phyloP scores from a whole-genome alignment of 2,329 filamentous ascomycete genomes.

The Rutstroemia sp. region DNA sequence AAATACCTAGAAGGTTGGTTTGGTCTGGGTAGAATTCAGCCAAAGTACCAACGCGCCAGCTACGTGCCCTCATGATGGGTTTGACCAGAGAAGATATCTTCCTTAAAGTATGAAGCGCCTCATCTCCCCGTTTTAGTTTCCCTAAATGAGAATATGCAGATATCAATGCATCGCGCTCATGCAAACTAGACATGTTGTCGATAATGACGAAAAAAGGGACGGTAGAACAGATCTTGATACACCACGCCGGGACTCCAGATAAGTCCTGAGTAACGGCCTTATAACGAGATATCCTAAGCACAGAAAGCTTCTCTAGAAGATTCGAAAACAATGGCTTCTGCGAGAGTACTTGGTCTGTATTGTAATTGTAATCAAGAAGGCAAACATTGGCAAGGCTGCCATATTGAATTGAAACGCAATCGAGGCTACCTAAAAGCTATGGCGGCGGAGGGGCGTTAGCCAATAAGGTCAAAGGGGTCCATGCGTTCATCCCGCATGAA shows the following conservation, averaged over 20 bases:
- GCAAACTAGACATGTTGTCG: conserved; percentile 10
- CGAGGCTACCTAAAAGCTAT: not conserved
- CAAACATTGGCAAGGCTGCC: conserved; percentile 1
- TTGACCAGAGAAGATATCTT: conserved; percentile 86
- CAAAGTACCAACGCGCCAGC: conserved; percentile 72
- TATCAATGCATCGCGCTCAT: conserved; percentile 38
- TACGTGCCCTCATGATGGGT: conserved; percentile 83
- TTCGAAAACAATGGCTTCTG: not conserved
- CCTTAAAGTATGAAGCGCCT: conserved; percentile 55
- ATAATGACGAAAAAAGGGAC: not conserved
- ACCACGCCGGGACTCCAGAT: not conserved
- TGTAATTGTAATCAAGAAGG: not conserved
- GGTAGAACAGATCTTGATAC: not conserved
- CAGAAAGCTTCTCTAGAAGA: not conserved
- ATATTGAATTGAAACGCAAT: not conserved
- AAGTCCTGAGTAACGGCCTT: not conserved
- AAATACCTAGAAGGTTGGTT: conserved; percentile 60
- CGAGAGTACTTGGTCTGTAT: not conserved
- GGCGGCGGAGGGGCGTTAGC: too few species aligned
- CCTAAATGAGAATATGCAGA: conserved; percentile 46
- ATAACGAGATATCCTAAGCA: not conserved
- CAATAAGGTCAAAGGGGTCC: too few species aligned
- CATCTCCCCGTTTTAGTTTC: conserved; percentile 38
- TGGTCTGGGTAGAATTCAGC: conserved; percentile 80
- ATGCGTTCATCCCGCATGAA: too few species aligned